phyloP scores from a whole-genome alignment of 768 basidiomycete genomes.

The Tulasnella sp. region DNA sequence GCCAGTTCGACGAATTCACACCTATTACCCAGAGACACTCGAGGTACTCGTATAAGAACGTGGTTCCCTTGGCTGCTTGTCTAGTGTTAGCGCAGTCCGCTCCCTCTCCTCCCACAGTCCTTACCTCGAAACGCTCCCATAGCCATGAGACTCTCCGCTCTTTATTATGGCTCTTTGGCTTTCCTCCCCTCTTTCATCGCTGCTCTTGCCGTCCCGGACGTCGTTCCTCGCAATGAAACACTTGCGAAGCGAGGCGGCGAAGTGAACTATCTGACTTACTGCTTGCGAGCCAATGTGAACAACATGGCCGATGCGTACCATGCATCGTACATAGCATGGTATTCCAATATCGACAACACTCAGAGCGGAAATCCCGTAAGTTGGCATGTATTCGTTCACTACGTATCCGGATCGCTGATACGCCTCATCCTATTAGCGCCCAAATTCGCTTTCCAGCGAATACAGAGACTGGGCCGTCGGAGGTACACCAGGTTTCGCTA shows the following conservation, averaged over 20 bases:
- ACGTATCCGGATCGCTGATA: background rate
- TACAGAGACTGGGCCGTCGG: background rate
- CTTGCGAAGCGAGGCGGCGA: background rate
- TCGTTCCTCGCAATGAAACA: background rate
- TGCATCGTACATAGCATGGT: background rate
- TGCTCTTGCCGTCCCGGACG: background rate
- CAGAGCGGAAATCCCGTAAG: background rate
- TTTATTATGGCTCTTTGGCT: background rate
- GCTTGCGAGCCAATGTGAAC: constrained; percentile 9
- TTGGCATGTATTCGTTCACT: background rate
- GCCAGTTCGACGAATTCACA: background rate
- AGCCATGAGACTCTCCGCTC: background rate
- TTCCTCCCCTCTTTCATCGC: background rate
- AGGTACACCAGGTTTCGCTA: background rate
- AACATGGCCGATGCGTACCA: background rate
- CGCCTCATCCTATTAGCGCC: background rate
- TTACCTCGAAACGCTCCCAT: background rate
- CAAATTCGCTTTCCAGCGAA: background rate
- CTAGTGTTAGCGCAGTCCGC: background rate
- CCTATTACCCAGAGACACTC: background rate
- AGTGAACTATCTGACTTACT: background rate
- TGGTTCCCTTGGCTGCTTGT: background rate
- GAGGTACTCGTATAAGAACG: background rate
- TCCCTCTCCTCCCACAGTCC: background rate
- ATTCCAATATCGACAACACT: background rate